Base-by-base conservation (phyloP, 352 stramenopile genomes). In the Pythium brachiatum region DNA sequence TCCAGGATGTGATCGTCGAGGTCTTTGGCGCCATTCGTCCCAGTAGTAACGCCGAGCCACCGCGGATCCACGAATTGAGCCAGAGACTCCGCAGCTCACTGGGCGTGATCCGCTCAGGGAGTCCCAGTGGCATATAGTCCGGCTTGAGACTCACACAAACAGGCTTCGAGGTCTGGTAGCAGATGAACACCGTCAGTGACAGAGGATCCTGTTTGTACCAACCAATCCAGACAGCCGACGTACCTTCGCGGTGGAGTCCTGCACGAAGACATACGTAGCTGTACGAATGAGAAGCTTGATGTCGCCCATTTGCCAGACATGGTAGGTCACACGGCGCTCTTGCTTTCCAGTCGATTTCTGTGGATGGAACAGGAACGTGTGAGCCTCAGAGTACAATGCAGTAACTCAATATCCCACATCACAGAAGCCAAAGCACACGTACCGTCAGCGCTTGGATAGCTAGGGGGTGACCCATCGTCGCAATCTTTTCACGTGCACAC, bases 21-120 rank as follows among this genome's bases (percentile, higher is more conserved):
- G 69, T 68, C 26, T 63, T 66, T 0, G 79, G 83, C 7, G 79
- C 54, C 7, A 90, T n/a, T 0, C 69, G 72, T 12, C 70, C 77
- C 6, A 94, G 53, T 7, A 84, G 31, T n/a, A 95, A 54, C 7
- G 60, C 57, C 0, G 81, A 76, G 15, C 75, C 72, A n/a, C 86
- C 84, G 9, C 84, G 79, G 15, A 95, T 65, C 86, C 86, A 95
- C 5, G 84, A 86, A 63, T 94, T 79, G 1, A 95, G 59, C 83
- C 84, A 92, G 48, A 90, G 79, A 1, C 72, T 71, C 18, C 76
- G 76, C 38, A 76, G 64, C 53, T 95, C 86, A 52, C 76, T 86
- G 1, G 62, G 62, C 16, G 81, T 86, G 21, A 94, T 55, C 60
- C 79, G 74, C 53, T 95, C 86, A 16, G 76, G 62, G 7, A 87